Evolutionary conservation across 768 basidiomycete genomes (phyloP), one percentile per base, ranked within the genome.

Genomic region (Lyophyllum semitale): DNA sequence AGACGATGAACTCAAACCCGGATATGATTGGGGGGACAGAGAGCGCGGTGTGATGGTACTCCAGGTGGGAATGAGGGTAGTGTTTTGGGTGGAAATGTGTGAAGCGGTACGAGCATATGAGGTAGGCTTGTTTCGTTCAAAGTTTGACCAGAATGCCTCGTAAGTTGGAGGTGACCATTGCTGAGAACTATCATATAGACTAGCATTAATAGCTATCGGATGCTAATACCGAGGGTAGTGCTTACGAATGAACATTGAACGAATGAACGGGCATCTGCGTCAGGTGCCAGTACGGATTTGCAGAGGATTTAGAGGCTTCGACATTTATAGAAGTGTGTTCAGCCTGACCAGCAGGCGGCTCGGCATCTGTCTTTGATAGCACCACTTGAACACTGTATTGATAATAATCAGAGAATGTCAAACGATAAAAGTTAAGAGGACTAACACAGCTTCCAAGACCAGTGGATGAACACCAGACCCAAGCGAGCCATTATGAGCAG

Each of bases 251-350:
- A 25, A 3, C 27, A 20, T 25, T 13, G 18, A 6, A 4, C 18
- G 49, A 23, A 9, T n/a, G 12, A n/a, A 18, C 3, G 6, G 51
- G 29, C 18, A 45, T 12, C 25, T 53, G 20, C 20, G 52, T 53
- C 33, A 53, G 44, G 23, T 53, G 43, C 52, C 52, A 53, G 33
- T 53, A 53, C 5, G 52, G 52, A 35, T 53, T 53, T n/a, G 13
- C 32, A 25, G 15, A 23, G 38, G 2, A 7, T 1, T 13, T 8
- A 38, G 48, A 40, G 8, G 37, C 8, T 42, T 26, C 11, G 20
- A 20, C 8, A 12, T 6, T 7, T 18, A 4, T 5, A 17, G 37
- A 6, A 17, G 35, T 22, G 12, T 6, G 2, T 6, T 20, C 25
- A 49, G 11, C 11, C 8, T 4, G n/a, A 25, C 8, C n/a, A 12